Evolutionary conservation across 345 rosid species (phyloP).

Genomic region (Salix arbutifolia): DNA sequence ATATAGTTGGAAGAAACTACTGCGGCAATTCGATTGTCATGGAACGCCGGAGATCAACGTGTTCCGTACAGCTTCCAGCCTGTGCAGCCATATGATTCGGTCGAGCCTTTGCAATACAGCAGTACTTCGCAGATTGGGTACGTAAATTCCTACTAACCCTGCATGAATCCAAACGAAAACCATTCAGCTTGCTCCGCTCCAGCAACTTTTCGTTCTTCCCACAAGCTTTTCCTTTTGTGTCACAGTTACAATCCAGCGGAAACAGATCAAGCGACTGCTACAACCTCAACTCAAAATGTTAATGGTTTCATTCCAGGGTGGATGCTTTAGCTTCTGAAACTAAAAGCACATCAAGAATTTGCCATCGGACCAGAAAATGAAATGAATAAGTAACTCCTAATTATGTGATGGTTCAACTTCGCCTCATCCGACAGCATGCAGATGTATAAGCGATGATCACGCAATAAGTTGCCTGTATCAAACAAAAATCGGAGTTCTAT

Average conservation of each 20-base stretch:
- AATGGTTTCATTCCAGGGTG: conserved; percentile 28
- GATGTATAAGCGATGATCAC: neutral
- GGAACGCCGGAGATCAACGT: conserved; percentile 13
- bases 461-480: neutral
- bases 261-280: conserved; percentile 11
- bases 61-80: conserved; percentile 1
- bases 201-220: neutral
- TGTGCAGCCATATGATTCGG: conserved; percentile 1
- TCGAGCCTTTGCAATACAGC: conserved; percentile 6
- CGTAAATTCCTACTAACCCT: neutral
- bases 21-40: neutral
- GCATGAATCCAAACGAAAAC: neutral
- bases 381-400: neutral
- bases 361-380: neutral
- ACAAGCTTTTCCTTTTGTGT: neutral
- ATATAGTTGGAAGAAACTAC: conserved; percentile 23
- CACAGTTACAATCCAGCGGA: conserved; percentile 16
- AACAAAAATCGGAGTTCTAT: neutral
- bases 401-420: neutral
- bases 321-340: conserved; percentile 24
- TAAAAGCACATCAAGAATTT: neutral
- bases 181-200: neutral
- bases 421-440: neutral
- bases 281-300: conserved; percentile 19
- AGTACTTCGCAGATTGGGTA: conserved; percentile 2